Evolutionary conservation across 305 asterid genomes (phyloP).

Genomic region (Fraxinus dipetala): DNA sequence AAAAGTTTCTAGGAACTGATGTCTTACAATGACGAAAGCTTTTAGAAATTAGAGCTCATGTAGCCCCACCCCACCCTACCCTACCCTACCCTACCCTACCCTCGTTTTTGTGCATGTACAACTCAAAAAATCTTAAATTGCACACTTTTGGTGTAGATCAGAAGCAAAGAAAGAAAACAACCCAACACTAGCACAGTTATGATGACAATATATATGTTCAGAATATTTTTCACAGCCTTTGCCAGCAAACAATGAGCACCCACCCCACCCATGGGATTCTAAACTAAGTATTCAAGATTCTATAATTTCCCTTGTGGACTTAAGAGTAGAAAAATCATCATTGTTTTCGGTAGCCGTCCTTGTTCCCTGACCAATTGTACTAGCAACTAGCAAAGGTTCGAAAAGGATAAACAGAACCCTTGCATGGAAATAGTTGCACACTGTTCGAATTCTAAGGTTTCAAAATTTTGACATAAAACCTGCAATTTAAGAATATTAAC

Average conservation of each 20-base stretch:
- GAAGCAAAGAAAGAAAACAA: slow-evolving; percentile 15
- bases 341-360: slow-evolving; percentile 29
- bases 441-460: too few species aligned
- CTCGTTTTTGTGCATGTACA: slow-evolving; percentile 29
- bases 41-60: slow-evolving; percentile 28
- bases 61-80: not conserved
- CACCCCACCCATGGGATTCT: slow-evolving; percentile 22
- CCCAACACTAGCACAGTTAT: slow-evolving; percentile 24
- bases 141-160: not conserved
- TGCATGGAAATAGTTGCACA: slow-evolving; percentile 25
- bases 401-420: slow-evolving; percentile 18
- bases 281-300: slow-evolving; percentile 36
- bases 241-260: slow-evolving; percentile 32
- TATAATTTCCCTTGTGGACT: slow-evolving; percentile 27
- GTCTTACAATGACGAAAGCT: slow-evolving; percentile 27
- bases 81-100: not conserved
- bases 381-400: slow-evolving; percentile 20
- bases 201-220: slow-evolving; percentile 31
- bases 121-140: not conserved
- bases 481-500: not conserved
- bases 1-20: slow-evolving; percentile 20
- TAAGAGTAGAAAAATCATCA: slow-evolving; percentile 30
- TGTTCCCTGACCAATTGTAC: slow-evolving; percentile 15
- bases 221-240: slow-evolving; percentile 26
- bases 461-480: not conserved